Evolutionary conservation across 202 grass and related monocot genomes (phyloP).

Genomic region (Tripidium arundinaceum): DNA sequence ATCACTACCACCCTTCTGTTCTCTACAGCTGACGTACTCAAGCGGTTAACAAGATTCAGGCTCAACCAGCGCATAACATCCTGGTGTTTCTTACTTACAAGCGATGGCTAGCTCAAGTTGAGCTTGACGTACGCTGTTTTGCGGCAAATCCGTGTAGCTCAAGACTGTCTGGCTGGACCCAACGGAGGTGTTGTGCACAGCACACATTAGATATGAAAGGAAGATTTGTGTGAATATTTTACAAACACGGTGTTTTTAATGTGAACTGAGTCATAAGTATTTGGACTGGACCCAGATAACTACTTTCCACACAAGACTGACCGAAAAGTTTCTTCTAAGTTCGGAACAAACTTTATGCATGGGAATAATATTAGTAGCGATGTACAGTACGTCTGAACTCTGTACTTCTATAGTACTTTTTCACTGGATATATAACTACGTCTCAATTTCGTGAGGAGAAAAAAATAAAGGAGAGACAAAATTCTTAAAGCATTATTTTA

Average conservation of each 20-base stretch:
- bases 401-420: background rate
- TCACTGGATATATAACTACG: background rate
- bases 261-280: background rate
- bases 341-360: no score
- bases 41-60: background rate
- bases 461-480: background rate
- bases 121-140: conserved; percentile 1
- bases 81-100: conserved; percentile 7
- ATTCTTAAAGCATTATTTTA: background rate
- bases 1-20: background rate
- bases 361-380: background rate
- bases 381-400: background rate
- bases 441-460: background rate
- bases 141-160: background rate
- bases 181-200: background rate
- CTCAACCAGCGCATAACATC: conserved; percentile 8
- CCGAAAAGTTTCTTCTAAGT: no score
- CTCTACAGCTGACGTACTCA: background rate
- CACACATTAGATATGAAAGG: background rate
- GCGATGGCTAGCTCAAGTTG: conserved; percentile 11
- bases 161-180: background rate
- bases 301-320: background rate
- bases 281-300: background rate
- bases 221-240: background rate
- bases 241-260: background rate